A percentile compares a stretch with the other conserved stretches of the same genome.
phyloP scores from a whole-genome alignment of 495 filamentous ascomycete genomes.

The Staphylotrichum longicolle region DNA sequence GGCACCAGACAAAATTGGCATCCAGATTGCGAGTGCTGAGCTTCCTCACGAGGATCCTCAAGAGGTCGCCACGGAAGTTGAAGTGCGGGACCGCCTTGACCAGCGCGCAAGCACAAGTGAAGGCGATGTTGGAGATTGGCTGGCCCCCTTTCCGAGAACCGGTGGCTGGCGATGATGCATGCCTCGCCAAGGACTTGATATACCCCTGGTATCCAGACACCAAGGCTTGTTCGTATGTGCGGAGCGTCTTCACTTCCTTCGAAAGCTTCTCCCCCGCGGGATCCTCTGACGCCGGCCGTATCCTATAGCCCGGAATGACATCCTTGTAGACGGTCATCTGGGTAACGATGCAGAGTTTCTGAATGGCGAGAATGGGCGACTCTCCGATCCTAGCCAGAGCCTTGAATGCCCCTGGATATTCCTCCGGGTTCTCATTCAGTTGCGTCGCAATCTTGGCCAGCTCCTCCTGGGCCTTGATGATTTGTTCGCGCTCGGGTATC shows the following conservation, averaged over 20 bases:
- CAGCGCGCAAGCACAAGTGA: conserved; percentile 78
- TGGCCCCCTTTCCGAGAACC: conserved; percentile 33
- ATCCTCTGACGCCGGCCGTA: conserved; percentile 74
- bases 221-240: conserved; percentile 79
- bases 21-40: conserved; percentile 67
- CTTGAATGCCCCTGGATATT: conserved; percentile 75
- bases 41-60: conserved; percentile 82
- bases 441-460: conserved; percentile 74
- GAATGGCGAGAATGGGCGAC: conserved; percentile 66
- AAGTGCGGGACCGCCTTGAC: conserved; percentile 85
- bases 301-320: conserved; percentile 92
- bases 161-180: conserved; percentile 53
- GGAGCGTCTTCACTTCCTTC: conserved; percentile 81
- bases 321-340: conserved; percentile 93
- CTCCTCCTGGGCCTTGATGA: conserved; percentile 87
- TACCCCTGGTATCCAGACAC: conserved; percentile 79
- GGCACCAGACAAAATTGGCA: conserved; percentile 72
- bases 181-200: conserved; percentile 64
- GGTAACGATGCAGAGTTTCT: conserved; percentile 77
- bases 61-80: conserved; percentile 84
- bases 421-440: conserved; percentile 91
- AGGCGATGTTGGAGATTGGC: conserved; percentile 65
- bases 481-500: conserved; percentile 70
- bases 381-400: conserved; percentile 71
- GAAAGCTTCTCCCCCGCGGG: conserved; percentile 74